These are phyloP conservation scores for Amanita molliuscula DNA, from an alignment of 768 basidiomycete genomes.

Conservation along the genomic window DNA sequence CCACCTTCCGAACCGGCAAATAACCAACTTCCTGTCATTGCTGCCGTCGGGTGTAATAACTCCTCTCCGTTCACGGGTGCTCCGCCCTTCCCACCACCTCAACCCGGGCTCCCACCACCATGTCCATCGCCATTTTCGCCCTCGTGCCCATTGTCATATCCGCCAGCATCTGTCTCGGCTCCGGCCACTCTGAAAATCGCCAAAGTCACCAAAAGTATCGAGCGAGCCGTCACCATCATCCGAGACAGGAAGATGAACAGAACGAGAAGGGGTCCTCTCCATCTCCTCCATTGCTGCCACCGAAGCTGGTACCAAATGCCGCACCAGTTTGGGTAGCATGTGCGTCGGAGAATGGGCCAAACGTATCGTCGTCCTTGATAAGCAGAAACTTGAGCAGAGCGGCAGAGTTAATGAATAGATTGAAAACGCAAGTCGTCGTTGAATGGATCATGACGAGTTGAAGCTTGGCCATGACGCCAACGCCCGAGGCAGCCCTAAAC, in stretches of 20 bases:
- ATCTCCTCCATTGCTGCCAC: neutral
- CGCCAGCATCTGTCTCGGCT: neutral
- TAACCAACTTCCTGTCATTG: conserved; percentile 47
- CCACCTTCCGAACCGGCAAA: conserved; percentile 29
- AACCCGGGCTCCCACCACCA: neutral
- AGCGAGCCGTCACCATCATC: conserved; percentile 65
- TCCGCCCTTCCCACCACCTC: conserved; percentile 17
- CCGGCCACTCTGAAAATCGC: conserved; percentile 60
- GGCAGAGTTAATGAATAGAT: neutral
- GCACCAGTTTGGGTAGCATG: conserved; percentile 24
- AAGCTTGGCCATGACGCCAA: conserved; percentile 9
- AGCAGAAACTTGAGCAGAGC: neutral
- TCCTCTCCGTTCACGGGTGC: conserved; percentile 34
- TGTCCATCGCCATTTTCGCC: neutral
- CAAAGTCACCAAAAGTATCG: conserved; percentile 71
- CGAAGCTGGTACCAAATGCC: conserved; percentile 7
- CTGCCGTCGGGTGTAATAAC: conserved; percentile 52
- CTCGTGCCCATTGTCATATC: neutral
- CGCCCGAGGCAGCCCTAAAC: neutral
- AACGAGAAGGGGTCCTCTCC: conserved; percentile 45
- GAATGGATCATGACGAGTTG: conserved; percentile 40
- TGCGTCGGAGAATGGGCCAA: conserved; percentile 74
- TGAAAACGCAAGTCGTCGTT: conserved; percentile 39
- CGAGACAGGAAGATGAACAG: conserved; percentile 44
- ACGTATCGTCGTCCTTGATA: conserved; percentile 36